Conservation (phyloP, 169 alveolate species). For the Cyclospora cayetanensis region DNA sequence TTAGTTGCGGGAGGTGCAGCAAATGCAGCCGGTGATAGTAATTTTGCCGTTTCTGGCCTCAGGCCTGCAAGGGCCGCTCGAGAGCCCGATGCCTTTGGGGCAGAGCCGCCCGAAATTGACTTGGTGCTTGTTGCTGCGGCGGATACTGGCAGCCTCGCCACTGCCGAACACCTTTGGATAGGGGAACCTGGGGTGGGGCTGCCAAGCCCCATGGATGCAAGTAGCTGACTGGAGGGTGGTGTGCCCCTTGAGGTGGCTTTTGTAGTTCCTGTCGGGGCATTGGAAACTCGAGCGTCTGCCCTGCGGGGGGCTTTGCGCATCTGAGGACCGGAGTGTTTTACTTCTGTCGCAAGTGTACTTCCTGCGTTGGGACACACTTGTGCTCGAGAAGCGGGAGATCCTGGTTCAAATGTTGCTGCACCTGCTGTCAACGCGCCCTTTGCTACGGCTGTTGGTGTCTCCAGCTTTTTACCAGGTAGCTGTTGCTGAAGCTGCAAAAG, state of each 20-base stretch:
- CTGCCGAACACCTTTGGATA: too few relatives aligned
- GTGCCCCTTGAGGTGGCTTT: too few relatives aligned
- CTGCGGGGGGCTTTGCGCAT: too few relatives aligned
- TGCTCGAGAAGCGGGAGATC: neutral
- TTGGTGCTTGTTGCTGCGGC: neutral
- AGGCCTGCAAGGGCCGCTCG: neutral
- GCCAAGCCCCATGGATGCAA: too few relatives aligned
- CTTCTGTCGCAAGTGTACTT: too few relatives aligned
- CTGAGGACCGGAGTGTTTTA: too few relatives aligned
- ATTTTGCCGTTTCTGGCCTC: neutral
- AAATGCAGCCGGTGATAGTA: neutral
- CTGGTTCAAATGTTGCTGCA: neutral
- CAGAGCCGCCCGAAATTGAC: neutral
- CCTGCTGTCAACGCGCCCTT: neutral
- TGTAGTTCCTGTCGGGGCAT: too few relatives aligned
- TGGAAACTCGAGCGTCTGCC: too few relatives aligned
- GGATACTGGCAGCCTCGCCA: too few relatives aligned
- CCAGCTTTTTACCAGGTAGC: neutral
- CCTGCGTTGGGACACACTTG: neutral
- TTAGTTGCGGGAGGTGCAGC: neutral
- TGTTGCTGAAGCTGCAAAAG: neutral
- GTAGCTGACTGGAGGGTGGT: too few relatives aligned
- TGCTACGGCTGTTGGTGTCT: neutral
- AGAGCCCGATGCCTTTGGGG: neutral
- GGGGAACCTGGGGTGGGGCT: too few relatives aligned